A percentile compares a stretch with the other conserved stretches of the same genome.
These are phyloP conservation scores for Pinus tabuliformis DNA, from an alignment of 75 land plant genomes.

Conservation along the genomic window DNA sequence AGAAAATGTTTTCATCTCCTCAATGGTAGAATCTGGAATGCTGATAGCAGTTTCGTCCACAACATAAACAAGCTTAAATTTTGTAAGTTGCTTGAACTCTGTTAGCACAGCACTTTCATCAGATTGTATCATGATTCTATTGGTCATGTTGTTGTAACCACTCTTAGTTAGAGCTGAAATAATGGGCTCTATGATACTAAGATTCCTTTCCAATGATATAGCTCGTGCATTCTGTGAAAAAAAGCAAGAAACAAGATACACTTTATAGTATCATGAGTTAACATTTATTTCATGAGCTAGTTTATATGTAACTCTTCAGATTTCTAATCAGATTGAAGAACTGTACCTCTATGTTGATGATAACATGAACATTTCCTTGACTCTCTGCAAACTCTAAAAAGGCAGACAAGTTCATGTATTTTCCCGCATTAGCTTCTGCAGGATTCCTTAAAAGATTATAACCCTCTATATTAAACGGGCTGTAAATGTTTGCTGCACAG, in stretches of 20 bases:
- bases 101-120: conserved; percentile 53
- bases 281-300: too few relatives aligned
- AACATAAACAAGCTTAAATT: conserved; percentile 31
- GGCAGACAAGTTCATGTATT: conserved; percentile 51
- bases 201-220: neutral
- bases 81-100: neutral
- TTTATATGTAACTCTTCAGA: too few relatives aligned
- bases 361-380: conserved; percentile 52
- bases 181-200: neutral
- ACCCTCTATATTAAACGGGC: neutral
- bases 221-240: conserved; percentile 9
- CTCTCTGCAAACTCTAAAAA: conserved; percentile 72
- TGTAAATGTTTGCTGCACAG: conserved; percentile 53
- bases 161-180: neutral
- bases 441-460: conserved; percentile 47
- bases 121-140: conserved; percentile 48
- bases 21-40: conserved; percentile 17
- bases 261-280: too few relatives aligned
- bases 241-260: too few relatives aligned
- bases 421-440: conserved; percentile 44
- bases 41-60: conserved; percentile 22
- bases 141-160: neutral
- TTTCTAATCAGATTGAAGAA: too few relatives aligned
- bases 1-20: conserved; percentile 50
- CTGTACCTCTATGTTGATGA: conserved; percentile 72